These are phyloP conservation scores for Penicillium nordicum DNA, from an alignment of 2,329 filamentous ascomycete species.

Conservation along the genomic window DNA sequence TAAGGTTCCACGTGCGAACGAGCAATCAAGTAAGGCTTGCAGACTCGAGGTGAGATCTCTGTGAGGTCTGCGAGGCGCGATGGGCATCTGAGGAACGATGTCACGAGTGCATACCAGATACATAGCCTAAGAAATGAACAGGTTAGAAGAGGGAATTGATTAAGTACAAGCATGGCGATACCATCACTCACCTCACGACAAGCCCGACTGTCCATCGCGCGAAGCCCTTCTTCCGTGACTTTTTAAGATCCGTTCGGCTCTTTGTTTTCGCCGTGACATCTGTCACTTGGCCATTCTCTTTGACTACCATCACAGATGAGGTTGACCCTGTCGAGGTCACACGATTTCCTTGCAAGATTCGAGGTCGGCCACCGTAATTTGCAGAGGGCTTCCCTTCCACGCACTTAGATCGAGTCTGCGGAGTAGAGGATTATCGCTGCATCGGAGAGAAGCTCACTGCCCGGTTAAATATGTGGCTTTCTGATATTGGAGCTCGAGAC, in stretches of 20 bases:
- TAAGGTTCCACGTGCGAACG: slow-evolving; percentile 68
- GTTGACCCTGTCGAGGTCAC: slow-evolving; percentile 11
- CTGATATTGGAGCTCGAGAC: neutral
- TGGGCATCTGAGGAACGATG: slow-evolving; percentile 79
- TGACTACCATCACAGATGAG: slow-evolving; percentile 24
- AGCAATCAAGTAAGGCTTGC: slow-evolving; percentile 72
- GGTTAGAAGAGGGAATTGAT: slow-evolving; percentile 5
- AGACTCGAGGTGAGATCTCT: slow-evolving; percentile 70
- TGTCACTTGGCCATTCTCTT: slow-evolving; percentile 28
- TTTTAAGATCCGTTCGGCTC: slow-evolving; percentile 5
- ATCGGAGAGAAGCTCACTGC: slow-evolving; percentile 2
- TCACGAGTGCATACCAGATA: slow-evolving; percentile 83
- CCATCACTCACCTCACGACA: slow-evolving; percentile 33
- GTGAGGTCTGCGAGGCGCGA: slow-evolving; percentile 63
- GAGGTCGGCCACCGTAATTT: slow-evolving; percentile 4
- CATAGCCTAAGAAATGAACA: slow-evolving; percentile 55
- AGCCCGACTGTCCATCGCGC: slow-evolving; percentile 37
- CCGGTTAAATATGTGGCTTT: neutral
- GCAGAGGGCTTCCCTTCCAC: neutral
- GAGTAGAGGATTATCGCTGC: neutral
- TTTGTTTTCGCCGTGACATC: slow-evolving; percentile 20
- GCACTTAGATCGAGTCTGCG: slow-evolving; percentile 1
- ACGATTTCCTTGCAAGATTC: slow-evolving; percentile 5
- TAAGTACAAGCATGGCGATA: slow-evolving; percentile 5
- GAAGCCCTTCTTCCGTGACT: slow-evolving; percentile 20